Evolutionary conservation across 176 grass and related monocot genomes (phyloP).

Genomic region (Rhynchospora pubera): DNA sequence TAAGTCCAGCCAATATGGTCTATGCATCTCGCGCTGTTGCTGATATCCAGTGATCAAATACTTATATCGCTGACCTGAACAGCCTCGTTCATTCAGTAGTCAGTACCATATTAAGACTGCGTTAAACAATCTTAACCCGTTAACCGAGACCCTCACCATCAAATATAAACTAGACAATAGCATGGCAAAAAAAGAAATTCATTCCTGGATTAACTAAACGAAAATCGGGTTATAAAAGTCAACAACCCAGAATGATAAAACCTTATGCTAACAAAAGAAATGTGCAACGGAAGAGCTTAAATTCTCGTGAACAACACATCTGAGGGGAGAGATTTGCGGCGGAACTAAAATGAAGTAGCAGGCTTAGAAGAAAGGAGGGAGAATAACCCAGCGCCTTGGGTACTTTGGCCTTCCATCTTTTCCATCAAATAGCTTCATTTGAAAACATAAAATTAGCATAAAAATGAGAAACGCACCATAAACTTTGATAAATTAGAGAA

Average conservation of each 20-base stretch:
- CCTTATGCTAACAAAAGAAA: not conserved
- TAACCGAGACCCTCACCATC: not conserved
- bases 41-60: too few species aligned
- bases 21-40: too few species aligned
- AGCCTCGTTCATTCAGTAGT: not conserved
- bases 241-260: not conserved
- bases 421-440: conserved; percentile 80
- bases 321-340: not conserved
- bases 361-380: conserved; percentile 78
- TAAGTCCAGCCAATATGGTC: too few species aligned
- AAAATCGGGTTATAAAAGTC: not conserved
- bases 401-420: conserved; percentile 74
- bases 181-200: too few species aligned
- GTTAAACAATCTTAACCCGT: not conserved
- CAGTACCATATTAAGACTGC: not conserved
- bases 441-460: conserved; percentile 4
- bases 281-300: not conserved
- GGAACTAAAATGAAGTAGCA: not conserved
- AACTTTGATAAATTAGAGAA: not conserved
- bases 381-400: conserved; percentile 81
- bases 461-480: not conserved
- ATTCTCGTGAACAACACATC: not conserved
- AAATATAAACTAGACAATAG: not conserved
- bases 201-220: too few species aligned
- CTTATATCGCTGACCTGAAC: too few species aligned